Evolutionary conservation across 2,329 filamentous ascomycete genomes (phyloP), one percentile per base, ranked within the genome.

Genomic region (Colletotrichum paranaense): DNA sequence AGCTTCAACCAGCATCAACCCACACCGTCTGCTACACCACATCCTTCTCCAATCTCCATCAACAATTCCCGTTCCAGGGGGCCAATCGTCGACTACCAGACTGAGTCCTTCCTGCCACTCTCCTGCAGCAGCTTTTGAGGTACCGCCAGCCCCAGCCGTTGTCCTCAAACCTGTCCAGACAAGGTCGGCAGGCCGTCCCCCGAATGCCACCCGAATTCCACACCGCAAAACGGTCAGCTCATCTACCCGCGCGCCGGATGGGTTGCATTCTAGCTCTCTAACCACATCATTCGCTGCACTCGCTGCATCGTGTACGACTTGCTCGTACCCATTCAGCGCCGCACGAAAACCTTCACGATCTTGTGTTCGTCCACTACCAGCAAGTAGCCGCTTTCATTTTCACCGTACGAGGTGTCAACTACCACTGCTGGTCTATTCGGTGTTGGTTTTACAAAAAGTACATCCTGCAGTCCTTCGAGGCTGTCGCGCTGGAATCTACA

Each of bases 21-120:
- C 68, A 56, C 64, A 35, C 53, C 63, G 11, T 55, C 42, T 52
- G 55, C 46, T 67, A 42, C 72, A 42, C 32, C 22, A 9, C 49
- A 42, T 22, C 57, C 62, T 11, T 72, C 62, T 58, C 62, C 69
- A 38, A 7, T 72, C 62, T 58, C 62, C 69, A 38, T 49, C 49
- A 30, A 64, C 62, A 56, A 56, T 24, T 52, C 16, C 58, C 42
- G 49, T 32, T 68, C 55, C 72, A 53, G 52, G 14, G 14, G 42
- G 24, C 62, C 72, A 70, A 68, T 72, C 57, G 46, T 35, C 63
- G 55, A 67, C 62, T 72, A 63, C 68, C 68, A 62, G 67, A 58
- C 30, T 46, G 22, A 38, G 19, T 24, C n/a, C 52, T 56, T 57
- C 67, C 59, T 32, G 55, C 67, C 67, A 52, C 67, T n/a, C 26